A percentile compares a stretch with the other conserved stretches of the same genome.
Evolutionary conservation across 2,329 filamentous ascomycete genomes (phyloP).

Genomic region (Colletotrichum destructivum): DNA sequence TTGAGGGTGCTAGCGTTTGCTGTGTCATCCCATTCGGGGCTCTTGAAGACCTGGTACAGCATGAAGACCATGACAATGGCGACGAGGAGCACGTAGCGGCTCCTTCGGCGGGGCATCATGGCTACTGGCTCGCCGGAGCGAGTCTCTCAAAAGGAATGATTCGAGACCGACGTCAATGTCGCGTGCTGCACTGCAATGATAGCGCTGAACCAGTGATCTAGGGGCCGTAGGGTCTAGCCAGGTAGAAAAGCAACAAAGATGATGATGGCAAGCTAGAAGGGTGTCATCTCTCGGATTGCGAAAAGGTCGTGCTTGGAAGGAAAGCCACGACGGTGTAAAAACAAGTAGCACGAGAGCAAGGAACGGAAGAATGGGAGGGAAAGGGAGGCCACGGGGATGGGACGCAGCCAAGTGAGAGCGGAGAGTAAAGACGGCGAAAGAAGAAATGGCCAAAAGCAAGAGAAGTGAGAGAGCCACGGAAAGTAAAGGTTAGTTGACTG

Average conservation of each 20-base stretch:
- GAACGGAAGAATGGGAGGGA: slow-evolving; percentile 24
- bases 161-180: slow-evolving; percentile 10
- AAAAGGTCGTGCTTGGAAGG: not conserved
- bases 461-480: slow-evolving; percentile 8
- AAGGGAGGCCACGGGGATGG: slow-evolving; percentile 13
- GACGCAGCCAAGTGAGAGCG: slow-evolving; percentile 10
- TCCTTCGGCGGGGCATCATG: slow-evolving; percentile 73
- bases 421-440: slow-evolving; percentile 12
- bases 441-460: slow-evolving; percentile 24
- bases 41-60: slow-evolving; percentile 64
- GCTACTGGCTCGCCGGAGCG: slow-evolving; percentile 26
- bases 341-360: slow-evolving; percentile 10
- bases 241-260: slow-evolving; percentile 26
- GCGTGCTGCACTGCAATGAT: slow-evolving; percentile 29
- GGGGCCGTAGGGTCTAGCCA: slow-evolving; percentile 23
- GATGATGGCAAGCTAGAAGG: slow-evolving; percentile 12
- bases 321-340: not conserved
- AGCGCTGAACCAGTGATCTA: slow-evolving; percentile 24
- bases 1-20: slow-evolving; percentile 32
- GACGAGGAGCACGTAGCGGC: slow-evolving; percentile 72
- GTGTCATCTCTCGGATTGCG: slow-evolving; percentile 34
- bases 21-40: slow-evolving; percentile 53
- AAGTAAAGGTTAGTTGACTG: slow-evolving; percentile 9
- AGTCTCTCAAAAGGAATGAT: slow-evolving; percentile 8
- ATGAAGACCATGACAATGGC: slow-evolving; percentile 69